Conservation (phyloP, 257 asterid genomes). For the Asclepias syriaca region DNA sequence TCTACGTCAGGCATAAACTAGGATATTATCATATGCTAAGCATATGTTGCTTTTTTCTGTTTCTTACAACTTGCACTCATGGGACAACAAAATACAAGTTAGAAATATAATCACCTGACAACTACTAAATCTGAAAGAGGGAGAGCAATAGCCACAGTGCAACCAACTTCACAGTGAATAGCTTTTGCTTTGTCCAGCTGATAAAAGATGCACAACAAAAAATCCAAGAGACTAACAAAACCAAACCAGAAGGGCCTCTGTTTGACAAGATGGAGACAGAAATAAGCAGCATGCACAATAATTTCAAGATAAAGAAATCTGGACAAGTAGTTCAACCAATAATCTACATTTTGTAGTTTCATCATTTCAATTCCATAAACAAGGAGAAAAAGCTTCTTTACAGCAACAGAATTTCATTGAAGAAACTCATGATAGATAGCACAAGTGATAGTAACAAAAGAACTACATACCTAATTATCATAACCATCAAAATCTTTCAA, state of each 20-base stretch:
- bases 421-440: too few relatives aligned
- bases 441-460: too few relatives aligned
- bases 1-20: background rate
- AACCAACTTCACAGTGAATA: background rate
- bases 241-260: background rate
- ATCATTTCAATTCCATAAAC: background rate
- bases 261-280: background rate
- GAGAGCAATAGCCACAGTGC: background rate
- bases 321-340: background rate
- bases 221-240: background rate
- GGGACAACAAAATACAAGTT: background rate
- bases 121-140: background rate
- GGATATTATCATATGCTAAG: background rate
- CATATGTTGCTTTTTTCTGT: background rate
- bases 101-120: background rate
- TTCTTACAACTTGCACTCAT: background rate
- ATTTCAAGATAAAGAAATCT: background rate
- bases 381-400: background rate
- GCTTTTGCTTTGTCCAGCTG: background rate
- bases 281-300: background rate
- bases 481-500: too few relatives aligned
- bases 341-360: background rate
- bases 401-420: background rate
- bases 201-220: background rate
- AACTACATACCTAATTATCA: too few relatives aligned